Evolutionary conservation across 805 yeast genomes (phyloP).

Genomic region (Spathaspora gorwiae): DNA sequence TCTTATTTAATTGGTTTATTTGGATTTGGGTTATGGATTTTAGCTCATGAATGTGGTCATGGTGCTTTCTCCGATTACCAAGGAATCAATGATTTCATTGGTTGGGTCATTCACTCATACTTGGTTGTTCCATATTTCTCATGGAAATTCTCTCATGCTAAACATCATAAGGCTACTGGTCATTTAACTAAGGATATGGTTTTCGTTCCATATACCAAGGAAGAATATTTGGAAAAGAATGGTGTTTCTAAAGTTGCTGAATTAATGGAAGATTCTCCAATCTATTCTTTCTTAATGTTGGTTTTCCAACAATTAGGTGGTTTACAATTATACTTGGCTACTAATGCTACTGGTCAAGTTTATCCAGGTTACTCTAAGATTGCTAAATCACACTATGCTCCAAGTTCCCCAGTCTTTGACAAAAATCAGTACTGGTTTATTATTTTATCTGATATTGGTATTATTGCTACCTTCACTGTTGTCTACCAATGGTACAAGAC

Average conservation of each 20-base stretch:
- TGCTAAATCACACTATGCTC: constrained; percentile 51
- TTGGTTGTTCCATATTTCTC: constrained; percentile 57
- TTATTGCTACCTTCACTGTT: constrained; percentile 37
- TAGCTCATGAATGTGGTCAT: constrained; percentile 66
- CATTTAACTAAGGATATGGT: constrained; percentile 58
- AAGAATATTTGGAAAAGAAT: constrained; percentile 33
- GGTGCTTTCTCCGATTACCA: constrained; percentile 55
- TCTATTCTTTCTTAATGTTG: constrained; percentile 38
- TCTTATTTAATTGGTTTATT: constrained; percentile 47
- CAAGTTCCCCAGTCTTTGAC: constrained; percentile 52
- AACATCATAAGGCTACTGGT: constrained; percentile 63
- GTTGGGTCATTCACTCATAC: constrained; percentile 59
- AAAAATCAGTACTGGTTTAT: constrained; percentile 52
- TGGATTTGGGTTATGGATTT: constrained; percentile 57
- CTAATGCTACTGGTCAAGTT: constrained; percentile 55
- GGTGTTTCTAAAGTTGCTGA: constrained; percentile 38
- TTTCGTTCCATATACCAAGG: constrained; percentile 51
- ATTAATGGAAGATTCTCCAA: constrained; percentile 52
- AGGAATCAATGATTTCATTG: constrained; percentile 50
- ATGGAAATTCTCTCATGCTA: constrained; percentile 58
- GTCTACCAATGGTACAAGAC: constrained; percentile 50
- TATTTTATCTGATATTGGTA: constrained; percentile 53
- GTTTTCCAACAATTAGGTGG: constrained; percentile 57
- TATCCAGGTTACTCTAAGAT: constrained; percentile 36
- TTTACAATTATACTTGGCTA: constrained; percentile 44